Evolutionary conservation across 306 rosid species (phyloP).

Genomic region (Vicia villosa): DNA sequence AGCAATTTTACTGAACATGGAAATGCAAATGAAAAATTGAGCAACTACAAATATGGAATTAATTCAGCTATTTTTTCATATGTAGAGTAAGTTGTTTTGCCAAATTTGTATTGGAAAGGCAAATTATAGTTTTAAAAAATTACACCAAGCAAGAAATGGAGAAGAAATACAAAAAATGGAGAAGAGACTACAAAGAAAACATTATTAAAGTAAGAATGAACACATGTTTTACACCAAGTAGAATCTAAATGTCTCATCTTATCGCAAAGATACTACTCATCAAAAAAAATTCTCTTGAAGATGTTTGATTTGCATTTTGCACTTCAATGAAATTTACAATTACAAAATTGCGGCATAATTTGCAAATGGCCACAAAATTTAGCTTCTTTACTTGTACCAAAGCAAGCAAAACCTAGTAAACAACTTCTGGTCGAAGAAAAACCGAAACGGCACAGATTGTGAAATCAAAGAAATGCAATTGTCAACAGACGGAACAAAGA

Average conservation of each 20-base stretch:
- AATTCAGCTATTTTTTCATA: no score
- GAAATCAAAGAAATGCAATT: no score
- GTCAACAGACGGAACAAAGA: neutral
- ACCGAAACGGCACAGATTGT: no score
- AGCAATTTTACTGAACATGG: slow-evolving; percentile 2
- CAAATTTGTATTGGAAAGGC: no score
- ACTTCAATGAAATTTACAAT: neutral
- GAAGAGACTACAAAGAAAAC: neutral
- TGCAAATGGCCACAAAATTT: neutral
- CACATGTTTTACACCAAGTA: neutral
- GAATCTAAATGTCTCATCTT: neutral
- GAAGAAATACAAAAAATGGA: no score
- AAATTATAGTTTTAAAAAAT: no score
- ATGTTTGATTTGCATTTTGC: neutral
- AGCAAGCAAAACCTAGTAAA: neutral
- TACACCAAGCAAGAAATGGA: no score
- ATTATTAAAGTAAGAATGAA: neutral
- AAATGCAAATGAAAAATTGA: no score
- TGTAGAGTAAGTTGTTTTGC: no score
- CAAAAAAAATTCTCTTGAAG: neutral
- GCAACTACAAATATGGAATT: no score
- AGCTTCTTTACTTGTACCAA: neutral
- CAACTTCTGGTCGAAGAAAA: no score
- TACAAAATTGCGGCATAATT: neutral
- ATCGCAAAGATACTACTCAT: neutral